Percentiles rank a stretch among this genome's conserved stretches.
phyloP scores from a whole-genome alignment of 371 early-diverging fungal species.

The Basidiobolus meristosporus region DNA sequence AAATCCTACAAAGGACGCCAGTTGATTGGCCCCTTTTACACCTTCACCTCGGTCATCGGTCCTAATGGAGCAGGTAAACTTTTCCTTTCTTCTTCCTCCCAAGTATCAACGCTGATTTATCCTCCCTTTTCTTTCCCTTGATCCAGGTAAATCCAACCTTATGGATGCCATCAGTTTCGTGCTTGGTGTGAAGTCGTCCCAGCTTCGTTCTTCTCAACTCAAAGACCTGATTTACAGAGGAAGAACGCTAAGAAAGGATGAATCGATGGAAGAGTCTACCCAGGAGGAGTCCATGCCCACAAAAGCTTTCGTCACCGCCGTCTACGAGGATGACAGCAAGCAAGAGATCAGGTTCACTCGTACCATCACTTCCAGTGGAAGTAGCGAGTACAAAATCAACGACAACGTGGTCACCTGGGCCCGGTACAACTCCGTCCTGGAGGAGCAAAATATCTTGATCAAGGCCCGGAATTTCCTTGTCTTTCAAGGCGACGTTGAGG shows the following conservation, averaged over 20 bases:
- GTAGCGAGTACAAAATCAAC: conserved; percentile 81
- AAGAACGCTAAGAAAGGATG: conserved; percentile 4
- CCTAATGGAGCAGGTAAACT: conserved; percentile 92
- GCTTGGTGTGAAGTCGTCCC: conserved; percentile 75
- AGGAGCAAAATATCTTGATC: conserved; percentile 77
- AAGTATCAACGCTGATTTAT: too few species aligned
- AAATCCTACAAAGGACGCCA: conserved; percentile 94
- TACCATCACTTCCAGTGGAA: conserved; percentile 46
- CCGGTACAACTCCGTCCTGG: conserved; percentile 60
- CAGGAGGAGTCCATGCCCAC: conserved; percentile 15
- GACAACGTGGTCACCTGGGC: conserved; percentile 38
- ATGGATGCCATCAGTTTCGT: conserved; percentile 99
- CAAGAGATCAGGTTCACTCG: conserved; percentile 36
- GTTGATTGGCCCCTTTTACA: conserved; percentile 86
- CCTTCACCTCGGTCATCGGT: conserved; percentile 96
- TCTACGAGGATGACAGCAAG: conserved; percentile 37
- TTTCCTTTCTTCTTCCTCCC: background rate
- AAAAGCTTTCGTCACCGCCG: conserved; percentile 55
- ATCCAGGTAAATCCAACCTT: conserved; percentile 88
- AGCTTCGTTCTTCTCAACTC: conserved; percentile 72
- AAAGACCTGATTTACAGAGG: conserved; percentile 83
- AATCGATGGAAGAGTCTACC: conserved; percentile 1
- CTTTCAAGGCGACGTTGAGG: conserved; percentile 97
- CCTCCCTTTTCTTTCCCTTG: background rate
- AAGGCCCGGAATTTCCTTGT: conserved; percentile 96